Evolutionary conservation across 2,329 filamentous ascomycete genomes (phyloP), one percentile per base, ranked within the genome.

Genomic region (Neodidymelliopsis sp.): DNA sequence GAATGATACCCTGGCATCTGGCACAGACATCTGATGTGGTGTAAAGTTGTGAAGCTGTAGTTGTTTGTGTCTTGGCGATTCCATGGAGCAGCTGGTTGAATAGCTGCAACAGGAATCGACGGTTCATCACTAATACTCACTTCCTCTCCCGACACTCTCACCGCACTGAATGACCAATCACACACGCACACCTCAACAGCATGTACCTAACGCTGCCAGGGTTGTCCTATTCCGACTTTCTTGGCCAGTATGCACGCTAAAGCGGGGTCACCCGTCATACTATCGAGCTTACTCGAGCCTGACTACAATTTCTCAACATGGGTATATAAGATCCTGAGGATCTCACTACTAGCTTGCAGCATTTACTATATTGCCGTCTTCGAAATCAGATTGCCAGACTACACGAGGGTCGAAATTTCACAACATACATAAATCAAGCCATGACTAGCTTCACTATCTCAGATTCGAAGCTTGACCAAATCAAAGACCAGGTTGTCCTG

Each of bases 401-500:
- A n/a, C n/a, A n/a, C n/a, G n/a, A n/a, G n/a, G n/a, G n/a, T n/a
- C n/a, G n/a, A n/a, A n/a, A n/a, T n/a, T n/a, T 16, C 10, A 9
- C 12, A 30, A 19, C n/a, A 29, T 11, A 12, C 25, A 8, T 3
- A 9, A 27, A 46, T 19, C 2, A 9, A 27, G 41, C 19, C n/a
- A 66, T 66, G 63, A 62, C 63, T 7, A 76, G 75, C 56, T 73
- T 82, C 24, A 57, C 63, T 1, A 81, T 82, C 35, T 62, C 74
- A 30, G 75, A 81, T 50, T 67, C 72, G 8, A 73, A 77, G 30
- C 64, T 83, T 4, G 51, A 56, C 10, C 55, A 63, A 29, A 67
- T 83, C 25, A 77, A 76, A 50, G 78, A 74, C 51, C 78, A 82
- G 60, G 75, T 81, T 16, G 73, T 81, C n/a, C 59, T 84, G 19